A percentile compares a stretch with the other conserved stretches of the same genome.
Conservation (phyloP, 164 flowering plant genomes). For the Nelumbo lutea region DNA sequence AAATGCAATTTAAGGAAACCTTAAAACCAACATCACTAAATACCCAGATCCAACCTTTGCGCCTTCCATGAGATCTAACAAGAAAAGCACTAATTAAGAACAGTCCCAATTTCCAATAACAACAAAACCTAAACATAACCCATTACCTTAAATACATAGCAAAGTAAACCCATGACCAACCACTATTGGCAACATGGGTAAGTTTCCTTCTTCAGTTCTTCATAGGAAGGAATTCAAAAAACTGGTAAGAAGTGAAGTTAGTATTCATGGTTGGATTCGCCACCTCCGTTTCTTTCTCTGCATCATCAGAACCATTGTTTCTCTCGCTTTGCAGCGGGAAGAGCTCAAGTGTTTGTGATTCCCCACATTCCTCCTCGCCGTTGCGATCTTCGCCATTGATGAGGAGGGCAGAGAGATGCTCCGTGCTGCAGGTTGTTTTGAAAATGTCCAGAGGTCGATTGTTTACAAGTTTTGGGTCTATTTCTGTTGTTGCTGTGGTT, state of each 20-base stretch:
- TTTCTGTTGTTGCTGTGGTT: constrained; percentile 4
- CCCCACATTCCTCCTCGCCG: constrained; percentile 8
- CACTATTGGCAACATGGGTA: neutral
- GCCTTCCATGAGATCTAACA: constrained; percentile 21
- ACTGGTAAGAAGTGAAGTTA: constrained; percentile 34
- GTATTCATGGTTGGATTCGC: constrained; percentile 12
- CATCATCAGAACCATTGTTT: neutral
- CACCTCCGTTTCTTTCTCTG: constrained; percentile 14
- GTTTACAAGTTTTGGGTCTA: constrained; percentile 16
- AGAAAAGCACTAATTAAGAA: constrained; percentile 16
- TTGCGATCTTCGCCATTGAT: neutral
- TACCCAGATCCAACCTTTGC: constrained; percentile 8
- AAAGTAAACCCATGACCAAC: neutral
- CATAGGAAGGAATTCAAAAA: constrained; percentile 64
- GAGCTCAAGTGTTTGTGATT: constrained; percentile 58
- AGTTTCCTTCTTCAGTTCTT: constrained; percentile 37
- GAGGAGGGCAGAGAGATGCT: neutral
- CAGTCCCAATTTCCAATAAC: constrained; percentile 24
- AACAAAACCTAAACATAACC: constrained; percentile 12
- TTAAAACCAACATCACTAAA: constrained; percentile 12
- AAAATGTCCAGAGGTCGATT: constrained; percentile 22
- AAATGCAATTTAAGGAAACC: constrained; percentile 33
- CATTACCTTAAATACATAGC: constrained; percentile 10
- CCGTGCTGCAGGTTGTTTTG: constrained; percentile 6
- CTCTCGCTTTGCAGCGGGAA: constrained; percentile 43